Conservation (phyloP, 1,284 basidiomycete species). For the Cutaneotrichosporon daszewskae region DNA sequence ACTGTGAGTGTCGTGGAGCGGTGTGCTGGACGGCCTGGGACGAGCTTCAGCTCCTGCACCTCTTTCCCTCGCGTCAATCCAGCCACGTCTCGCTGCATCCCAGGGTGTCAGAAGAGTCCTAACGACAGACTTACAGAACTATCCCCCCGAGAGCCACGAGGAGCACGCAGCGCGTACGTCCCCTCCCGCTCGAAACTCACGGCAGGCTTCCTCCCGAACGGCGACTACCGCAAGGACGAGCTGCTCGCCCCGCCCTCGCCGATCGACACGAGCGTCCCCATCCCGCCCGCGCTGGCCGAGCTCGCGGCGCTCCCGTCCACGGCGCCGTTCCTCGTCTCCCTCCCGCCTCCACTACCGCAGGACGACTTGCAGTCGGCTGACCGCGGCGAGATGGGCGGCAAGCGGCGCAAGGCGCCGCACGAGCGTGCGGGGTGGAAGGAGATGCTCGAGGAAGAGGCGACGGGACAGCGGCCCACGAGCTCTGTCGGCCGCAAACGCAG, state of each 20-base stretch:
- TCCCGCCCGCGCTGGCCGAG: constrained; percentile 17
- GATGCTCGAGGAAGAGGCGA: constrained; percentile 31
- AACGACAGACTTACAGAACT: too few species aligned
- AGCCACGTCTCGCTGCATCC: too few species aligned
- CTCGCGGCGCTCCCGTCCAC: constrained; percentile 9
- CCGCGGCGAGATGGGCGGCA: constrained; percentile 45
- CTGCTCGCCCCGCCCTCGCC: constrained; percentile 17
- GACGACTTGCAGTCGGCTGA: constrained; percentile 7
- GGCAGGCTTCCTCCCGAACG: too few species aligned
- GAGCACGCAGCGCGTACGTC: too few species aligned
- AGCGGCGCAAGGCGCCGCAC: constrained; percentile 36
- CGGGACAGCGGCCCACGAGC: too few species aligned
- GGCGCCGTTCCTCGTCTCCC: constrained; percentile 7
- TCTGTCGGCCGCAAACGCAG: too few species aligned
- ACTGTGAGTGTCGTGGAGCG: constrained; percentile 9
- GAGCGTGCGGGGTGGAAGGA: constrained; percentile 44
- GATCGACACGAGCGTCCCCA: constrained; percentile 13
- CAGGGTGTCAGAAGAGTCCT: too few species aligned
- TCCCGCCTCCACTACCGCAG: constrained; percentile 3
- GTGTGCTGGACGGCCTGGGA: background rate
- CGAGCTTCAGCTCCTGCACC: too few species aligned
- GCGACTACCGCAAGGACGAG: too few species aligned
- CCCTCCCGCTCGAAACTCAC: too few species aligned
- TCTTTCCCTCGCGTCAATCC: too few species aligned
- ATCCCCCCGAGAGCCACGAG: too few species aligned